A percentile compares a stretch with the other conserved stretches of the same genome.
Conservation (phyloP, 1,284 basidiomycete species). For the Sphaerobolus stellatus region DNA sequence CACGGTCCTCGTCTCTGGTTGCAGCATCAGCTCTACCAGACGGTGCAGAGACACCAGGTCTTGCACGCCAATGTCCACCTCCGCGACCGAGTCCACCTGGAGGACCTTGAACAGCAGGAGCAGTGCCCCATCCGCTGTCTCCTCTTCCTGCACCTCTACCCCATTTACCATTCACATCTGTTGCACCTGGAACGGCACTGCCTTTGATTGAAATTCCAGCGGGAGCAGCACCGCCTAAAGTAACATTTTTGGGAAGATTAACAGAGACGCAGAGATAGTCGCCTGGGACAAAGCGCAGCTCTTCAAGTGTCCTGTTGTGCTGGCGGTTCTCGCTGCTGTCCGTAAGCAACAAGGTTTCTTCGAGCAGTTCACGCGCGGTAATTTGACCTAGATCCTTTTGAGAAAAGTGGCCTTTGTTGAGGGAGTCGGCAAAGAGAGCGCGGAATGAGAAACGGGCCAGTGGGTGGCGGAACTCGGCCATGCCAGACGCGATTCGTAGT, state of each 20-base stretch:
- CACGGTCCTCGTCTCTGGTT: slow-evolving; percentile 7
- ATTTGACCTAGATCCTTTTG: slow-evolving; percentile 77
- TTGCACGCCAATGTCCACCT: slow-evolving; percentile 13
- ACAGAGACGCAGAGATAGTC: slow-evolving; percentile 73
- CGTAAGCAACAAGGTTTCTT: slow-evolving; percentile 46
- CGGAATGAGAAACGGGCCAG: slow-evolving; percentile 76
- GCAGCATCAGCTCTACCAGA: slow-evolving; percentile 3
- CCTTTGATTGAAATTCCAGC: slow-evolving; percentile 50
- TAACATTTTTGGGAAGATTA: slow-evolving; percentile 64
- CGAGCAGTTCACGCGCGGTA: slow-evolving; percentile 76
- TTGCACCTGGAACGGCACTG: slow-evolving; percentile 31
- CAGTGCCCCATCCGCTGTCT: slow-evolving; percentile 8
- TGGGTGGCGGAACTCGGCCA: slow-evolving; percentile 71
- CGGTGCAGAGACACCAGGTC: slow-evolving; percentile 8
- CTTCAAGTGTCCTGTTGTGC: slow-evolving; percentile 64
- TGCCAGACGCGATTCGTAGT: slow-evolving; percentile 63
- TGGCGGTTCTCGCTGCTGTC: slow-evolving; percentile 47
- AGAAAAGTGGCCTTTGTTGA: slow-evolving; percentile 63
- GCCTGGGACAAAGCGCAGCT: slow-evolving; percentile 72
- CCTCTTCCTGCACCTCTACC: slow-evolving; percentile 1
- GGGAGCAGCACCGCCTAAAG: slow-evolving; percentile 40
- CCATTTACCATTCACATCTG: slow-evolving; percentile 17
- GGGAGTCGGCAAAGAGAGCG: slow-evolving; percentile 70
- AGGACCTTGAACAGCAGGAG: neutral
- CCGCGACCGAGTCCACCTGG: slow-evolving; percentile 12